These are phyloP conservation scores for Cutaneotrichosporon sp. DNA, from an alignment of 1,284 basidiomycete genomes.

Conservation along the genomic window DNA sequence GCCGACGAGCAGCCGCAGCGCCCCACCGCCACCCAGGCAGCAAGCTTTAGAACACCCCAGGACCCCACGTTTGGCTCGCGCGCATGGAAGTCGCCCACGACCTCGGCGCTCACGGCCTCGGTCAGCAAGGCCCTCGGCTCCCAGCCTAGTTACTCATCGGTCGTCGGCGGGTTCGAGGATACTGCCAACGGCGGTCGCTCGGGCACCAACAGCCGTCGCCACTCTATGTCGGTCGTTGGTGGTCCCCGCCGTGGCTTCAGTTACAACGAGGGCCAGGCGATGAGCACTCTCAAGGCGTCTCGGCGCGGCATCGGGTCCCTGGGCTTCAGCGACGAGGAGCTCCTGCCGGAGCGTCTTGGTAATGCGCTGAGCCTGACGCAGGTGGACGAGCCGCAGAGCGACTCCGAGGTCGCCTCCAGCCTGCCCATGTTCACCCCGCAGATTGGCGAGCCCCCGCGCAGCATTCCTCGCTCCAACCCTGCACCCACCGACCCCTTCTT, in stretches of 20 bases:
- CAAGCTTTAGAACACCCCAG: slow-evolving; percentile 32
- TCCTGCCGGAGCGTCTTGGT: slow-evolving; percentile 63
- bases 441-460: slow-evolving; percentile 11
- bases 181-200: slow-evolving; percentile 35
- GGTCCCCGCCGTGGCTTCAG: slow-evolving; percentile 44
- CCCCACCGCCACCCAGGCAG: slow-evolving; percentile 4
- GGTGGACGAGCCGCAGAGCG: slow-evolving; percentile 51
- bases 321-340: slow-evolving; percentile 73
- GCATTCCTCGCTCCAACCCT: slow-evolving; percentile 17
- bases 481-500: slow-evolving; percentile 18
- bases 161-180: slow-evolving; percentile 37
- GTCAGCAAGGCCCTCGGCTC: slow-evolving; percentile 33
- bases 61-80: slow-evolving; percentile 29
- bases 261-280: slow-evolving; percentile 59
- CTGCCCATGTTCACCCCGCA: slow-evolving; percentile 24
- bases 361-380: slow-evolving; percentile 64
- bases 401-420: slow-evolving; percentile 15
- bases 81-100: slow-evolving; percentile 30
- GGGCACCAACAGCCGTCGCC: slow-evolving; percentile 77
- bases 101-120: slow-evolving; percentile 34
- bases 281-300: slow-evolving; percentile 64
- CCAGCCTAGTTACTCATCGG: slow-evolving; percentile 31
- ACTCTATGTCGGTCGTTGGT: slow-evolving; percentile 77
- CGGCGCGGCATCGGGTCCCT: slow-evolving; percentile 34
- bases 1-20: slow-evolving; percentile 9